phyloP scores from a whole-genome alignment of 306 rosid genomes.

The Quercus alba region DNA sequence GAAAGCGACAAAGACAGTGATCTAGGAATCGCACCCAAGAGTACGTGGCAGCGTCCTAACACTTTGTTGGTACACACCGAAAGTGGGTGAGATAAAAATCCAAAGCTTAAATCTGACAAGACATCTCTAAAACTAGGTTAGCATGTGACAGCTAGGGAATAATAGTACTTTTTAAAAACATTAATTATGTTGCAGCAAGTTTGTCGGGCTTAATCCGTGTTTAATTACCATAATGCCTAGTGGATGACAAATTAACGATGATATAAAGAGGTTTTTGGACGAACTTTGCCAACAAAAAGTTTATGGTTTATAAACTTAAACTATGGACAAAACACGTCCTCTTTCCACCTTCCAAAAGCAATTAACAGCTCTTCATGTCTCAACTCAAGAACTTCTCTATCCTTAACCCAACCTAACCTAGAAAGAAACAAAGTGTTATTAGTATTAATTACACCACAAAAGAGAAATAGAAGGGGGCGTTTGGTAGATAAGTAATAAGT shows the following conservation, averaged over 20 bases:
- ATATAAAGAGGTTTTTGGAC: slow-evolving; percentile 1
- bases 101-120: not conserved
- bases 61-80: not conserved
- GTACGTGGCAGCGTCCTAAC: not conserved
- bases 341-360: slow-evolving; percentile 16
- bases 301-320: not conserved
- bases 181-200: not conserved
- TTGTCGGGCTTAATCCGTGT: slow-evolving; percentile 13
- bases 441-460: too few relatives aligned
- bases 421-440: too few relatives aligned
- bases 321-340: slow-evolving; percentile 19
- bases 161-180: not conserved
- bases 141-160: slow-evolving; percentile 27
- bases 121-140: not conserved
- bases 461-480: too few relatives aligned
- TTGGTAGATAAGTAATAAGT: too few relatives aligned
- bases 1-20: not conserved
- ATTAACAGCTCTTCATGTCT: not conserved
- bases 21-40: not conserved
- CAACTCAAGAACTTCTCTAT: not conserved
- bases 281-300: slow-evolving; percentile 10
- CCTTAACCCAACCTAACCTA: not conserved
- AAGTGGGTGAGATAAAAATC: slow-evolving; percentile 3
- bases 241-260: slow-evolving; percentile 2
- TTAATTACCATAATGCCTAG: slow-evolving; percentile 1